Base-by-base conservation (phyloP, 768 basidiomycete species). In the Glaciozyma martinii region DNA sequence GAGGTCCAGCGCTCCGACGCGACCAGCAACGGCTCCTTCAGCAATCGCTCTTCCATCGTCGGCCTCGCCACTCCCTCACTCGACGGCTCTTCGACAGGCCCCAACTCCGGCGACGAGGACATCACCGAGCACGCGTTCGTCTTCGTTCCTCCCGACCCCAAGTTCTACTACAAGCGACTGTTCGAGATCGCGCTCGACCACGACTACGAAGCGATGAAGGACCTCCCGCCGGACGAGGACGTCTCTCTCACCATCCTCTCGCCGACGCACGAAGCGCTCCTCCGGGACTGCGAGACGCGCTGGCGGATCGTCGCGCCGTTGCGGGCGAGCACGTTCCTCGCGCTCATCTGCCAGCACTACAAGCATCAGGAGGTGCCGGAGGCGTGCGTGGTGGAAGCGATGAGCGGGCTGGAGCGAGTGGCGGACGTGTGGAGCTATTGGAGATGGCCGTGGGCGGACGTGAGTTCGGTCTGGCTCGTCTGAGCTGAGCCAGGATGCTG, bases 201-300 rank as follows among this genome's bases (percentile, higher is more conserved):
- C 32, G 95, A 99, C 75, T 79, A 98, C 63, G 89, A 90, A 73
- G 83, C 85, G 44, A 90, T 99, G 88, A 81, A 87, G 56, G 87
- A 87, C 54, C 86, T 97, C n/a, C 87, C 89, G 7, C 87, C 88
- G 63, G 88, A 90, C 71, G 90, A 97, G 70, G 92, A 98, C 78
- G 94, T 99, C 21, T 89, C 92, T 0, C 79, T 98, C 44, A 89
- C 90, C 10, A 97, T 99, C 62, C 78, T 99, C 23, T 90, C 90
- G 5, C 74, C 82, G 2, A 75, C 82, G 16, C 90, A 97, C 74
- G 80, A 90, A 49, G 87, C 88, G 62, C 79, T 99, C 44, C 82
- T 97, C 70, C 86, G 86, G 63, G 89, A 93, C 71, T 92, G 90
- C 71, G 90, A 90, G 4, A 71, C 88, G 65, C 82, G 90, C 49